Conservation (phyloP, 2,329 filamentous ascomycete species). For the Pseudopyricularia javanii region DNA sequence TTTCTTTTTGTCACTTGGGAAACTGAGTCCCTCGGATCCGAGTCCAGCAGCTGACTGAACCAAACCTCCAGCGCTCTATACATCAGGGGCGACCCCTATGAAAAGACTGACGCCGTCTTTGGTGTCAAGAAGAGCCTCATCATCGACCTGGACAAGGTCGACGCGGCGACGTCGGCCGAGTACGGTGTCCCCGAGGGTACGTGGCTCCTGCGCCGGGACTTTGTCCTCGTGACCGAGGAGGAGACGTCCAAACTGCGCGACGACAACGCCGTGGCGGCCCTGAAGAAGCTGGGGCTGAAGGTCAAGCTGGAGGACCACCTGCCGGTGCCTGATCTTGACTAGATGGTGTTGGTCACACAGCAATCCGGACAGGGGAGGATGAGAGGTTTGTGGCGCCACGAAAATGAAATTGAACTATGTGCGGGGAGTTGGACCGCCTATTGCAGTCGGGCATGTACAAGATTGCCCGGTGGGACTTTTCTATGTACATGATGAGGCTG, state of each 20-base stretch:
- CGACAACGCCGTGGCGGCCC: conserved; percentile 49
- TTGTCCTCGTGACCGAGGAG: conserved; percentile 61
- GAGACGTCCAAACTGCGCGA: conserved; percentile 57
- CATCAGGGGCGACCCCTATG: conserved; percentile 65
- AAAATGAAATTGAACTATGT: neutral
- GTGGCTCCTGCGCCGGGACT: conserved; percentile 58
- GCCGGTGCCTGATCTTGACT: conserved; percentile 57
- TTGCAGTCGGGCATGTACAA: neutral
- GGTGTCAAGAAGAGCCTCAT: conserved; percentile 73
- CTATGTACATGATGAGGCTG: neutral
- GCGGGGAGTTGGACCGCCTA: neutral
- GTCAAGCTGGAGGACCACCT: conserved; percentile 67
- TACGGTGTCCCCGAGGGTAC: conserved; percentile 53
- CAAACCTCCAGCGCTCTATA: conserved; percentile 53
- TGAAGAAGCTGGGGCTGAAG: conserved; percentile 52
- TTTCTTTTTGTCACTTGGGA: neutral
- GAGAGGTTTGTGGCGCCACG: neutral
- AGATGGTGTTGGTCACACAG: conserved; percentile 3
- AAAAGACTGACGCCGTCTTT: conserved; percentile 75
- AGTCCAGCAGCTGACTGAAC: neutral
- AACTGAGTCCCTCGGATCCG: neutral
- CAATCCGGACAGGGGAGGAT: neutral
- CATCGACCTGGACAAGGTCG: conserved; percentile 45
- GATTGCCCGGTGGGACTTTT: neutral
- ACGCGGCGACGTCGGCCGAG: conserved; percentile 39